A percentile compares a stretch with the other conserved stretches of the same genome.
Conservation (phyloP, 225 moss, liverwort and hornwort species). For the Antitrichia curtipendula region DNA sequence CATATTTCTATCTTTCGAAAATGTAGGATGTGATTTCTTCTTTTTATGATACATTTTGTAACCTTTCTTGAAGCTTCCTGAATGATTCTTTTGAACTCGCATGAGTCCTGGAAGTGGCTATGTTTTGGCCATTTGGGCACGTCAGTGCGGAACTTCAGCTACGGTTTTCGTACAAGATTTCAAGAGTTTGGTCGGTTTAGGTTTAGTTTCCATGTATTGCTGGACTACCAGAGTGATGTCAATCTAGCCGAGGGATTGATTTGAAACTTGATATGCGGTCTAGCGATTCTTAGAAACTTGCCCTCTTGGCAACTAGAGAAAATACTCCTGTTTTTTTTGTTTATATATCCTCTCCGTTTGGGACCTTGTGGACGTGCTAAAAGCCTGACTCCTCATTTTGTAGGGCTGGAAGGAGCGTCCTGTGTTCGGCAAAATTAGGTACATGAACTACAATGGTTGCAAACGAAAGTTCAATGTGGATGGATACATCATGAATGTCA, state of each 20-base stretch:
- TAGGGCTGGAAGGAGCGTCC: conserved; percentile 98
- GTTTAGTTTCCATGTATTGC: background rate
- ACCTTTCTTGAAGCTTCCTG: background rate
- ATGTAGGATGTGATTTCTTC: background rate
- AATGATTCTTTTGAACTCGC: background rate
- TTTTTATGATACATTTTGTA: background rate
- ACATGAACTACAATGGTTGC: conserved; percentile 85
- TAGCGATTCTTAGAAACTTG: background rate
- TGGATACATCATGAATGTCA: conserved; percentile 67
- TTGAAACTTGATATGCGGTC: background rate
- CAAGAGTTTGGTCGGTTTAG: background rate
- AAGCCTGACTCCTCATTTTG: background rate
- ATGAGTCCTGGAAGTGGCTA: too few species aligned
- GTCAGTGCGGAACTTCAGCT: background rate
- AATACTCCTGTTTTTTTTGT: background rate
- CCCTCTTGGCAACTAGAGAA: background rate
- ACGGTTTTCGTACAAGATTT: background rate
- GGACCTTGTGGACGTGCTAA: background rate
- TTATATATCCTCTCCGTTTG: background rate
- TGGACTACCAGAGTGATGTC: background rate
- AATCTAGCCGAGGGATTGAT: background rate
- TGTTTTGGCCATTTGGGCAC: too few species aligned
- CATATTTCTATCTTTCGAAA: background rate
- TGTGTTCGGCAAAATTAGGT: conserved; percentile 87
- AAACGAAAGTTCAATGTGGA: conserved; percentile 94